These are phyloP conservation scores for Phytophthora hibernalis DNA, from an alignment of 352 stramenopile genomes.

Conservation along the genomic window DNA sequence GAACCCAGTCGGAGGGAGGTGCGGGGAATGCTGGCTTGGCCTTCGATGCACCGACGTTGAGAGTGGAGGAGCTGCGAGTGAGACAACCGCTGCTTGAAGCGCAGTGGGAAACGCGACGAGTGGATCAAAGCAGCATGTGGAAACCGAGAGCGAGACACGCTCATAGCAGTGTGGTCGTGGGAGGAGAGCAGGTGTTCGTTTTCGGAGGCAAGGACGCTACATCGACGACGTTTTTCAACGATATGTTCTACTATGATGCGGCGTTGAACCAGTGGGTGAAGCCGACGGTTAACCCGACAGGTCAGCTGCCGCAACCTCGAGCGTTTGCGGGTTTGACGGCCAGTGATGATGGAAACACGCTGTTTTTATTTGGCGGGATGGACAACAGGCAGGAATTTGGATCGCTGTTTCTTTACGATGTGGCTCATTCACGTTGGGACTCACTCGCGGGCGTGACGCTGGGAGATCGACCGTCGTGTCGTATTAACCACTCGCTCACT, in stretches of 20 bases:
- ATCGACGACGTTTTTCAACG: conserved; percentile 61
- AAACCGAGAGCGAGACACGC: conserved; percentile 60
- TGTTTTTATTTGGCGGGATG: conserved; percentile 75
- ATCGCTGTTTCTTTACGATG: conserved; percentile 65
- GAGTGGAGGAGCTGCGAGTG: conserved; percentile 69
- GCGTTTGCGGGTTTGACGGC: conserved; percentile 62
- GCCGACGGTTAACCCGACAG: conserved; percentile 32
- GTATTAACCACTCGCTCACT: conserved; percentile 72
- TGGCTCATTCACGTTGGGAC: conserved; percentile 60
- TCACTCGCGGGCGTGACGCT: conserved; percentile 40
- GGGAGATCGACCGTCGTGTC: conserved; percentile 55
- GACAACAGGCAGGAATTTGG: conserved; percentile 65
- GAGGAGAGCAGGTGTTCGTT: conserved; percentile 69
- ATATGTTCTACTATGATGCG: conserved; percentile 81
- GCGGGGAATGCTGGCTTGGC: conserved; percentile 15
- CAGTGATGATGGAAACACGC: conserved; percentile 48
- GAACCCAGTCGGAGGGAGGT: conserved; percentile 23
- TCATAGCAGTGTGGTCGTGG: conserved; percentile 70
- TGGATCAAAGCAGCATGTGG: conserved; percentile 60
- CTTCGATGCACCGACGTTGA: conserved; percentile 62
- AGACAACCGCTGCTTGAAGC: conserved; percentile 56
- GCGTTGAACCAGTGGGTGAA: conserved; percentile 66
- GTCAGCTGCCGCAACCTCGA: conserved; percentile 48
- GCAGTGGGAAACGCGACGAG: conserved; percentile 50
- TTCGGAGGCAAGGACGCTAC: conserved; percentile 74